Base-by-base conservation (phyloP, 2,329 filamentous ascomycete species). In the Trichoderma polysporum region DNA sequence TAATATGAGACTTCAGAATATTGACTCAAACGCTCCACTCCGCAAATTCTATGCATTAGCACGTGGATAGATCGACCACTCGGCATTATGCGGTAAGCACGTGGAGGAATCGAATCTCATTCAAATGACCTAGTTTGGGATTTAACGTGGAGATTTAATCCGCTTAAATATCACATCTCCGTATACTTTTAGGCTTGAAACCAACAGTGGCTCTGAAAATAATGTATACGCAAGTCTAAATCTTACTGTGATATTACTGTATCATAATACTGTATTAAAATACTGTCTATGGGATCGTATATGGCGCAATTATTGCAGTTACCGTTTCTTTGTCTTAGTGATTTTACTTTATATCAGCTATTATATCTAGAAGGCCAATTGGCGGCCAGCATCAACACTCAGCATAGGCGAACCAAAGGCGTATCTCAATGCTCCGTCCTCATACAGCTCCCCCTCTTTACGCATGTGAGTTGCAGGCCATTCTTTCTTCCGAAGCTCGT, bases 21-120 rank as follows among this genome's bases (percentile, higher is more conserved):
- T 49, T 25, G 15, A 15, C 41, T 49, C 41, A 25, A 35, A 49
- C 33, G 31, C 41, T 49, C 57, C 41, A 49, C 57, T 45, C 13
- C n/a, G 12, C 25, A 15, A 19, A 29, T 4, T 31, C n/a, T 13
- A 60, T 49, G 41, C 27, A 37, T 17, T 35, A 15, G 31, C 27
- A 60, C 41, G 57, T 60, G 57, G 19, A 60, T 60, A 25, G 57
- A 60, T 60, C 29, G 29, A 49, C 57, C 57, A 60, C 57, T 60
- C 41, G 57, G 41, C 29, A 60, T 27, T 25, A 50, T 60, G 57
- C 57, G 3, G 54, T 27, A n/a, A n/a, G 39, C 57, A 60, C 57
- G 57, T 60, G 29, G 57, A 60, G 22, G 31, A 29, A 17, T 49
- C 41, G 5, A 37, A 50, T 50, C 57, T 25, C 15, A 29, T 27